A percentile compares a stretch with the other conserved stretches of the same genome.
Conservation (phyloP, 1,139 yeast species). For the Nakaseomyces sp. region DNA sequence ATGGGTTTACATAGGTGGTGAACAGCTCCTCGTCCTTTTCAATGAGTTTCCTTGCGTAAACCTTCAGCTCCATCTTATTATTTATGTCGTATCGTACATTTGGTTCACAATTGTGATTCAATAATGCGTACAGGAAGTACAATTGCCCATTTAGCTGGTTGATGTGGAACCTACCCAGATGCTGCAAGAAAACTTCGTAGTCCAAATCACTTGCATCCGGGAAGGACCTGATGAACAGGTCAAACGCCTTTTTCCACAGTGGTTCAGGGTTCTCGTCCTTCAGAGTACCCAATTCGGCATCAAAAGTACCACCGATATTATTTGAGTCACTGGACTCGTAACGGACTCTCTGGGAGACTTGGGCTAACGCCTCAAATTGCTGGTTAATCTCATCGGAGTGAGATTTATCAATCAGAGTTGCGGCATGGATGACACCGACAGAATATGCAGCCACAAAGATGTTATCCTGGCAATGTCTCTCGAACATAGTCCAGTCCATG, state of each 20-base stretch:
- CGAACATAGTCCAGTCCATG: constrained; percentile 46
- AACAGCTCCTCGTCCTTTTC: constrained; percentile 58
- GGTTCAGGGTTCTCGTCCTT: constrained; percentile 31
- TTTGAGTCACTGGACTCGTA: constrained; percentile 52
- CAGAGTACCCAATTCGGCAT: constrained; percentile 39
- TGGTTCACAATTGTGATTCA: constrained; percentile 73
- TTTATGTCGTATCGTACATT: constrained; percentile 51
- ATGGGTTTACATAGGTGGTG: constrained; percentile 64
- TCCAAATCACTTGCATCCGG: constrained; percentile 35
- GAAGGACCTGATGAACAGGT: constrained; percentile 43
- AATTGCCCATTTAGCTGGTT: constrained; percentile 62
- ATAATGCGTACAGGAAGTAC: constrained; percentile 55
- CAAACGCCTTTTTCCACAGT: constrained; percentile 53
- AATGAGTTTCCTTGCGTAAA: constrained; percentile 51
- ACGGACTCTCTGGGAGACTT: constrained; percentile 58
- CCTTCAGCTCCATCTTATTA: constrained; percentile 44
- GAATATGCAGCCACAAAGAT: constrained; percentile 67
- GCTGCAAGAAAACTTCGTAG: constrained; percentile 49
- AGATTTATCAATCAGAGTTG: constrained; percentile 39
- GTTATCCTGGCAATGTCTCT: constrained; percentile 53
- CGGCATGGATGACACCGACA: constrained; percentile 49
- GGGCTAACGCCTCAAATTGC: constrained; percentile 57
- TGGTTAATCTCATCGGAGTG: constrained; percentile 33
- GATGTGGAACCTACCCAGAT: constrained; percentile 65
- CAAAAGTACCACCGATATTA: constrained; percentile 45